Base-by-base conservation (phyloP, 768 basidiomycete species). In the Arthromyces matolae region DNA sequence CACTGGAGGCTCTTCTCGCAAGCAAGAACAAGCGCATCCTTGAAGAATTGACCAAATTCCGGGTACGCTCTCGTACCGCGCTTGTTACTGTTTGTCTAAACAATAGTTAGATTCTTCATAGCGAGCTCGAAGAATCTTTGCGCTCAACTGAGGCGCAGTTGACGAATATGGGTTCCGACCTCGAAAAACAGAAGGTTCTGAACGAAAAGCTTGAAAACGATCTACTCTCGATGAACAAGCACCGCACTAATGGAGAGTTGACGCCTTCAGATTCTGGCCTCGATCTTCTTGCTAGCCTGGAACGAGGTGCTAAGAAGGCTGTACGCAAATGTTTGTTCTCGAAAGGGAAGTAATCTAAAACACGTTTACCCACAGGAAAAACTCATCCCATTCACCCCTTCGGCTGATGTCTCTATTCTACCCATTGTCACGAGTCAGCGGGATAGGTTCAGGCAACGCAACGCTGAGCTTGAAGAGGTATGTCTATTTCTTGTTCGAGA, bases 361-460 rank as follows among this genome's bases (percentile, higher is more conserved):
- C n/a, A n/a, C n/a, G n/a, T n/a, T 18, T 4, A 10, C 5, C 22
- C 16, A 7, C 14, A 58, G 57, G 57, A 53, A 31, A 33, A 46
- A 18, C 18, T 49, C 3, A 57, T 56, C 54, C 53, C 45, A 8
- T 52, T 56, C 34, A 50, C 52, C 5, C 49, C 46, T 20, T 78
- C 89, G 2, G 89, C 88, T 5, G 95, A 98, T 60, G 89, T 87
- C 0, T 94, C 93, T 8, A 98, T 98, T 58, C 69, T 99, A n/a
- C 96, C 95, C 2, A 98, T 99, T 55, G 96, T 98, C 32, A 97
- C 96, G 1, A 89, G 89, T 59, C 96, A 99, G 62, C 78, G 96
- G 48, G 96, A 99, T 62, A 79, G 95, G n/a, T 99, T 98, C 80
- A 77, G 95, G 42, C 92, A 94, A 64, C 83, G 96, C 16, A 98